Base-by-base conservation (phyloP, 176 grass and related monocot genomes). In the Raddia distichophylla region DNA sequence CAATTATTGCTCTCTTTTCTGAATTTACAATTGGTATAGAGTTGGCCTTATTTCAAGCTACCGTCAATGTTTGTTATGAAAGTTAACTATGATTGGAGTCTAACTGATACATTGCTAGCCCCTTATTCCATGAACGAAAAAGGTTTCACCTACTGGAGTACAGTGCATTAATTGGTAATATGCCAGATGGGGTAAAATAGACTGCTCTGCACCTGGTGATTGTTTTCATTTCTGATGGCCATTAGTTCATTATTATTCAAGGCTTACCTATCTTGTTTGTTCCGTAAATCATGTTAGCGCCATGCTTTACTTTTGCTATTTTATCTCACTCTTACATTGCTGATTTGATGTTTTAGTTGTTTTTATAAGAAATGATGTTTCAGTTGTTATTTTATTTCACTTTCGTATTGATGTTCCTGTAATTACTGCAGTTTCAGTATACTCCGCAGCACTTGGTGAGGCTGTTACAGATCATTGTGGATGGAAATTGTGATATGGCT, bases 381-480 rank as follows among this genome's bases (percentile, higher is more conserved):
- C 27, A 27, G 27, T 27, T 17, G 44, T 85, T 57, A 51, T 85
- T 27, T 61, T 85, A 42, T 71, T 64, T 73, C 42, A 10, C 7
- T 54, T 35, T 64, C 71, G 17, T 60, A 66, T 62, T 82, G 19
- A 82, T 35, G 20, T 60, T 80, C 50, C 49, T 85, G 19, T n/a
- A 62, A 79, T 71, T 87, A n/a, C 59, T 86, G 51, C 91, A 97
- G 90, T 82, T 97, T 58, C 91, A 94, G 72, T 90, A 94, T 60
- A 82, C 74, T 7, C 91, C 83, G 62, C 89, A 94, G 40, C 94
- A 94, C 90, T 73, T 94, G 83, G 86, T 94, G 80, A 85, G 90
- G 74, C 76, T 97, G 70, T 79, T 97, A 72, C 94, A 94, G 61
- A 97, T 97, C 68, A 90, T 97, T 37, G 87, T 97, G 34, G 94